Conservation (phyloP, 2,329 filamentous ascomycete species). For the Hymenotorrendiella dingleyae region DNA sequence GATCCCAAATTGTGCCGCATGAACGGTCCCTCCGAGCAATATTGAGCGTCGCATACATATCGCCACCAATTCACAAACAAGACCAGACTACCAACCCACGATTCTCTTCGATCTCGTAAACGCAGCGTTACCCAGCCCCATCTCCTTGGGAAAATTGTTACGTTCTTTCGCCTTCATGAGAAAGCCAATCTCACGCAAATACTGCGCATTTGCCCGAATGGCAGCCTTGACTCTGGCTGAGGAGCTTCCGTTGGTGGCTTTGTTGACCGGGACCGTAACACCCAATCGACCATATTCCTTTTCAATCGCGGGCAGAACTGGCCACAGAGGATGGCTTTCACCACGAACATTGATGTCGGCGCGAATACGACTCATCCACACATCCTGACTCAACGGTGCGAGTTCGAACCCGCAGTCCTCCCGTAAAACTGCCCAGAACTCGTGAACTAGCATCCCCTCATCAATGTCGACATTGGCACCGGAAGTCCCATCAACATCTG, state of each 20-base stretch:
- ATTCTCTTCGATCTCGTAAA: neutral
- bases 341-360: neutral
- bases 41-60: too few relatives aligned
- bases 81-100: too few relatives aligned
- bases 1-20: too few relatives aligned
- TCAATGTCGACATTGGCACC: neutral
- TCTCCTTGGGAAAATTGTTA: too few relatives aligned
- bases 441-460: neutral
- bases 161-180: too few relatives aligned
- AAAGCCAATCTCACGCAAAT: neutral
- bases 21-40: too few relatives aligned
- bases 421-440: slow-evolving; percentile 6
- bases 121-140: neutral
- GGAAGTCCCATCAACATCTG: neutral
- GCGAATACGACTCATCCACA: neutral
- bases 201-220: neutral
- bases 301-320: neutral
- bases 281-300: neutral
- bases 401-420: neutral
- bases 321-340: slow-evolving; percentile 1
- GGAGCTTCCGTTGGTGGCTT: neutral
- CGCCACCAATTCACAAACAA: too few relatives aligned
- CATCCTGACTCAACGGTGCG: neutral
- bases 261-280: neutral
- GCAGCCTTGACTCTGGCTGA: neutral